Evolutionary conservation across 2,329 filamentous ascomycete genomes (phyloP), one percentile per base, ranked within the genome.

Genomic region (Fusarium compactum): DNA sequence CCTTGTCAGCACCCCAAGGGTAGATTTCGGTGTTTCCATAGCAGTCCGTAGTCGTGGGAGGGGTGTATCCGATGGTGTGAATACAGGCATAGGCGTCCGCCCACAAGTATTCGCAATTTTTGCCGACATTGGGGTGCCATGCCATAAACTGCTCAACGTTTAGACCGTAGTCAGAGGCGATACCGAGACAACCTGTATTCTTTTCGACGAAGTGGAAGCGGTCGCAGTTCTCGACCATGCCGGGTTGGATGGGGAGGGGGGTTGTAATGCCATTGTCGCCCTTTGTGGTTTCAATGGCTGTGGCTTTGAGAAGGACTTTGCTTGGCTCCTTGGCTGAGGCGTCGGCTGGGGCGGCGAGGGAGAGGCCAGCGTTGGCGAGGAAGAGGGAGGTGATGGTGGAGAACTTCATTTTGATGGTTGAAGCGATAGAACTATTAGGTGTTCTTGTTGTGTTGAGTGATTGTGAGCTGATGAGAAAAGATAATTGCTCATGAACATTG

Each of bases 151-250:
- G 47, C 10, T 44, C 34, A 3, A 53, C 16, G 25, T 27, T 30
- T 6, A 68, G 32, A 1, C 65, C 65, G n/a, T 27, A 68, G 0
- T 34, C 9, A 1, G 6, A 10, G 3, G 63, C 16, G 15, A 68
- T 30, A 0, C 2, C 3, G 8, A 25, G 20, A 6, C 65, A 68
- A 11, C 18, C 46, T 4, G 25, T 11, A 11, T 25, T 34, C 8
- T 53, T 43, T 11, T 54, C 6, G 8, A 68, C 64, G 1, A 41
- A 14, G 44, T 59, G 27, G 27, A 68, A 68, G 1, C 2, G 16
- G 15, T 68, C 64, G 0, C 65, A 68, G 32, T 68, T 5, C 7
- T 65, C 30, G 0, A 68, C 56, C 65, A 68, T 68, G 5, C 64
- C 64, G 1, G 58, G 58, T 0, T 68, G 58, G 5, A 67, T 67